Evolutionary conservation across 2,329 filamentous ascomycete genomes (phyloP).

Genomic region (Juglanconis oblonga): DNA sequence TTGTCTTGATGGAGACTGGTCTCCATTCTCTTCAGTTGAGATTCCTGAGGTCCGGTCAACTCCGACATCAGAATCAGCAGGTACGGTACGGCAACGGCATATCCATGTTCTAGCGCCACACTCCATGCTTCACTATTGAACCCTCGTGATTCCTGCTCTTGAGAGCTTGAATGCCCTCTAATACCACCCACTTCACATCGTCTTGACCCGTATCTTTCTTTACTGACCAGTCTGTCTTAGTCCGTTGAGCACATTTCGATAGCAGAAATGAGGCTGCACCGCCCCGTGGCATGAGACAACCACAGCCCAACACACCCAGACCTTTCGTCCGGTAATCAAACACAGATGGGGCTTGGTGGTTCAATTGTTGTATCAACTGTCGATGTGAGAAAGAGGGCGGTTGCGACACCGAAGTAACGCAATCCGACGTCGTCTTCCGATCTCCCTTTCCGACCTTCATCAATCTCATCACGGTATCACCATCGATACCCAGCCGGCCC

Average conservation of each 20-base stretch:
- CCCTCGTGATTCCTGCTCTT: neutral
- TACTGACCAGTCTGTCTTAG: neutral
- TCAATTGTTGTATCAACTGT: neutral
- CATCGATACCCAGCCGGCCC: neutral
- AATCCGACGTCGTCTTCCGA: neutral
- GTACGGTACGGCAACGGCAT: slow-evolving; percentile 4
- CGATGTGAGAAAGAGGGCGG: neutral
- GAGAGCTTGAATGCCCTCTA: slow-evolving; percentile 4
- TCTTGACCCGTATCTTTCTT: slow-evolving; percentile 2
- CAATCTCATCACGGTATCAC: slow-evolving; percentile 1
- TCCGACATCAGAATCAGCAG: slow-evolving; percentile 13
- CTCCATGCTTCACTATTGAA: slow-evolving; percentile 10
- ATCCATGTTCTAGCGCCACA: slow-evolving; percentile 10
- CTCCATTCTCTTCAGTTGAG: neutral
- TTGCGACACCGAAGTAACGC: neutral
- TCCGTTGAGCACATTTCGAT: slow-evolving; percentile 5
- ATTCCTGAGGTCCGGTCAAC: neutral
- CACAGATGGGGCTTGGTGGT: neutral
- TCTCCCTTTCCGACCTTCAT: neutral
- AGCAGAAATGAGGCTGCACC: slow-evolving; percentile 12
- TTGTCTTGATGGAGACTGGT: neutral
- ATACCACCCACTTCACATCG: slow-evolving; percentile 6
- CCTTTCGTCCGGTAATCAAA: neutral
- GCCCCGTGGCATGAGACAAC: slow-evolving; percentile 12
- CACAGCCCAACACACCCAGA: neutral